These are phyloP conservation scores for Discostella pseudostelligera DNA, from an alignment of 108 stramenopile genomes.

Conservation along the genomic window DNA sequence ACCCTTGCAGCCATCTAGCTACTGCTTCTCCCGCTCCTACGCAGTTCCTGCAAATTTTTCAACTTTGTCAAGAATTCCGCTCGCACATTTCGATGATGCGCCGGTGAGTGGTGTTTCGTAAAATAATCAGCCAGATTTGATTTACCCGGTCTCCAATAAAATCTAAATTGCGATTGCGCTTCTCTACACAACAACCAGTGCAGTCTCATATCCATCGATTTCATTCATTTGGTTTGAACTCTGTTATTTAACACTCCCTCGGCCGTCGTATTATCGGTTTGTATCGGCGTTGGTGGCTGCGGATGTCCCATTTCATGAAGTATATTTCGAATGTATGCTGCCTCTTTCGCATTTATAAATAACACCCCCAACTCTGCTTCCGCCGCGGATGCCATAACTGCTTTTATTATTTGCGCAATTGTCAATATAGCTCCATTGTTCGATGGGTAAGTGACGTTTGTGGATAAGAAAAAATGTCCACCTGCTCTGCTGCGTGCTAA, in stretches of 20 bases:
- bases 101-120: neutral
- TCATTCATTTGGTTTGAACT: neutral
- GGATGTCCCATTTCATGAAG: neutral
- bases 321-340: neutral
- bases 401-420: neutral
- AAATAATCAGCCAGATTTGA: neutral
- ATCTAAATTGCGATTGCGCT: neutral
- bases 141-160: neutral
- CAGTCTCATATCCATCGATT: neutral
- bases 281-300: neutral
- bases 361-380: neutral
- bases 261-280: neutral
- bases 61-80: neutral
- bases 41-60: too few relatives aligned
- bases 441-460: neutral
- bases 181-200: neutral
- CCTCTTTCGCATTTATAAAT: neutral
- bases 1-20: too few relatives aligned
- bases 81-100: neutral
- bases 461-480: neutral
- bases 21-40: neutral
- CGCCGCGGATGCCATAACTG: neutral
- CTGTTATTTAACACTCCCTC: conserved; percentile 1
- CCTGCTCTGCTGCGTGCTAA: neutral
- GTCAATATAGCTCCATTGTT: conserved; percentile 1